Conservation (phyloP, 2,329 filamentous ascomycete genomes). For the Byssoonygena ceratinophila region DNA sequence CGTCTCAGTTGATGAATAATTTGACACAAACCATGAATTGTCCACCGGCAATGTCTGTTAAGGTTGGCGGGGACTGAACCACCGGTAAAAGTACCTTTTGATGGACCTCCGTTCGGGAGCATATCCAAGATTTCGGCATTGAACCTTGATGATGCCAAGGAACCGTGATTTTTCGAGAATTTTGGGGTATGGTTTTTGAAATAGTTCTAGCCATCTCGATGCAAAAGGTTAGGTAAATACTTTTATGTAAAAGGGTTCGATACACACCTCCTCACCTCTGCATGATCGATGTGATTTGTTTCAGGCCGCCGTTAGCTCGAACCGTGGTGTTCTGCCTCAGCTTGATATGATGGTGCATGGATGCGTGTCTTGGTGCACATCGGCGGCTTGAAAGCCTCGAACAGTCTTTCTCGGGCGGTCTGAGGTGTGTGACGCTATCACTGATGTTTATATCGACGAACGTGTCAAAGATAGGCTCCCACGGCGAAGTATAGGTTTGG, state of each 20-base stretch:
- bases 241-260: not conserved
- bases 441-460: not conserved
- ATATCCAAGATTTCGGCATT: not conserved
- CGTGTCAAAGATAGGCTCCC: no score
- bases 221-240: not conserved
- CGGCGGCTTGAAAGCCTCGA: not conserved
- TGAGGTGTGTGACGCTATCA: slow-evolving; percentile 5
- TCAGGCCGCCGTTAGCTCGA: not conserved
- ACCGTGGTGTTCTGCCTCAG: not conserved
- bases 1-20: no score
- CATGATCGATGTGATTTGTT: not conserved
- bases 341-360: not conserved
- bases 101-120: not conserved
- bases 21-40: no score
- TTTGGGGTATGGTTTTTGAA: not conserved
- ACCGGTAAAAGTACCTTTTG: not conserved
- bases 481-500: no score
- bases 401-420: not conserved
- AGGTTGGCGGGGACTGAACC: not conserved
- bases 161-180: not conserved
- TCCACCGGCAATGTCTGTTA: not conserved
- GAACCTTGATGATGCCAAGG: not conserved
- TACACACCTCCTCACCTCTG: not conserved
- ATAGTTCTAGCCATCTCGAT: not conserved
- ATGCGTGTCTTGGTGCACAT: not conserved